Base-by-base conservation (phyloP, 495 filamentous ascomycete genomes). In the Aspergillus ostianus region DNA sequence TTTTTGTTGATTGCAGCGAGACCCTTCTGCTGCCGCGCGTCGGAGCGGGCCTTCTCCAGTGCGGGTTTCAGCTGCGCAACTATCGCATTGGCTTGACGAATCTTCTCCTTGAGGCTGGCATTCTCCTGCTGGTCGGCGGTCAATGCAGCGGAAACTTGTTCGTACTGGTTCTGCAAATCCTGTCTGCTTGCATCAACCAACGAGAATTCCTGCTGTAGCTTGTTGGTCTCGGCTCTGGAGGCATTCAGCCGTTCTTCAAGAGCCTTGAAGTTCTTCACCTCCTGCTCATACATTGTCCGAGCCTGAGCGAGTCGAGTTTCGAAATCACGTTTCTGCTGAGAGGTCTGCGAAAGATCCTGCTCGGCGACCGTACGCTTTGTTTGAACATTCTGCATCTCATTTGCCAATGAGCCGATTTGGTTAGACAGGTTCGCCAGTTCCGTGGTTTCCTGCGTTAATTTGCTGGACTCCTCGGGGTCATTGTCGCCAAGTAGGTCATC, bases 1-100 rank as follows among this genome's bases (percentile, higher is more conserved):
- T 98, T 98, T 77, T 95, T 97, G 77, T 95, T 96, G 74, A 98
- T 98, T 5, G 95, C 91, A 48, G 95, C 94, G 47, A 97, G 74
- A 10, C 94, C 94, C 73, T 95, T 97, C 74, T 97, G 92, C 69
- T 97, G 94, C 20, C 94, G 85, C 45, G 92, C 90, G 62, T 94
- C 90, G 12, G 86, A 89, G 68, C 90, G 88, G 55, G 95, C 79
- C 76, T 96, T 96, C 64, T 98, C 94, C 52, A 98, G 80, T 53
- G 92, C 86, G 8, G 91, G 92, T 71, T 90, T 92, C 30, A 98
- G 77, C 73, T 90, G 86, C 32, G 83, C 79, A 62, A 96, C 89
- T 66, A 93, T 90, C 10, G 82, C 81, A 70, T 96, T 98, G 17
- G 91, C 80, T 27, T 85, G 77, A 23, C 89, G 86, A 62, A 98